Evolutionary conservation across 2,329 filamentous ascomycete species (phyloP).

Genomic region (Boeremia lycopersici): DNA sequence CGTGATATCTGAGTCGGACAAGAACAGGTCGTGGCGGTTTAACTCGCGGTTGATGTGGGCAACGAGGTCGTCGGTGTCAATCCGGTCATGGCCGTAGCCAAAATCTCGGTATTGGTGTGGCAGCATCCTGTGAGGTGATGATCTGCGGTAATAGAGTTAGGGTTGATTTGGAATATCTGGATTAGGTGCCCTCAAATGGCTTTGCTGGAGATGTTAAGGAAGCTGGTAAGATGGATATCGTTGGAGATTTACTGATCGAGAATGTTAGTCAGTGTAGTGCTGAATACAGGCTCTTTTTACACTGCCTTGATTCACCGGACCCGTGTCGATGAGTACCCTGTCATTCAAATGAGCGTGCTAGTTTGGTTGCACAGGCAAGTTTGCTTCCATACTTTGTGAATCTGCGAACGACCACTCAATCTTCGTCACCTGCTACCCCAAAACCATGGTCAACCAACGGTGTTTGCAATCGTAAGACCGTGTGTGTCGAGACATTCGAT

Average conservation of each 20-base stretch:
- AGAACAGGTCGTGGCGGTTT: background rate
- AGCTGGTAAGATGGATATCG: too few species aligned
- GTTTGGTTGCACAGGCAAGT: constrained; percentile 1
- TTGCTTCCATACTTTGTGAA: background rate
- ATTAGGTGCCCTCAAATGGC: too few species aligned
- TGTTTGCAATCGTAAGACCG: too few species aligned
- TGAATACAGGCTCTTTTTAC: background rate
- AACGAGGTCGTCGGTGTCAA: background rate
- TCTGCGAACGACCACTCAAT: background rate
- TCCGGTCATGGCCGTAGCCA: background rate
- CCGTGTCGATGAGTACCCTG: background rate
- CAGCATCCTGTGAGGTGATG: background rate
- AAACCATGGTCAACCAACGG: background rate
- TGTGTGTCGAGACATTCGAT: too few species aligned
- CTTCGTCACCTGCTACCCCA: background rate
- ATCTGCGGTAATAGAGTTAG: background rate
- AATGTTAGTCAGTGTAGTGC: too few species aligned
- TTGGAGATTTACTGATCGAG: too few species aligned
- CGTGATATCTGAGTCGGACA: background rate
- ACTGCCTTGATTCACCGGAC: background rate
- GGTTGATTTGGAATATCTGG: background rate
- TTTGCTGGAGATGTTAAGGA: too few species aligned
- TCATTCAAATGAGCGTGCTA: background rate
- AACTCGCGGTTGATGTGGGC: constrained; percentile 1
- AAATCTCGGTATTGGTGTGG: background rate